A percentile compares a stretch with the other conserved stretches of the same genome.
Evolutionary conservation across 2,329 filamentous ascomycete genomes (phyloP).

Genomic region (Fusarium protoensiforme): DNA sequence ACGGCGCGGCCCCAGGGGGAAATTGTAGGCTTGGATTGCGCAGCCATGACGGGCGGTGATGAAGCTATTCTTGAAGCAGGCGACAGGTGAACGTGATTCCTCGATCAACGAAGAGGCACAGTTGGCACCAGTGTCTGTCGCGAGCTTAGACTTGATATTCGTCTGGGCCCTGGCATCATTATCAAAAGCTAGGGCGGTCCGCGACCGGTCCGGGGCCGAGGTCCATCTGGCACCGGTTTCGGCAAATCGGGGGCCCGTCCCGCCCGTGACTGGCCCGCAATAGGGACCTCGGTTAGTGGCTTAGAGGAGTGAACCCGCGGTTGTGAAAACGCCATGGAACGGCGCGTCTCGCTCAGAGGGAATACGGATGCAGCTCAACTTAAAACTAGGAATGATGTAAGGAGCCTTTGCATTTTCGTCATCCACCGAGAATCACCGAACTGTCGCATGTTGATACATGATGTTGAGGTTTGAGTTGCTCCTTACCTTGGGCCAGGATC

Average conservation of each 20-base stretch:
- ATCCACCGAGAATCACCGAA: background rate
- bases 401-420: background rate
- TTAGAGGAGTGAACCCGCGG: slow-evolving; percentile 12
- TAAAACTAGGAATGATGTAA: background rate
- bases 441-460: background rate
- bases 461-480: background rate
- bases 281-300: slow-evolving; percentile 43
- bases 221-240: slow-evolving; percentile 42
- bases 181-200: slow-evolving; percentile 35
- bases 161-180: slow-evolving; percentile 23
- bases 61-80: background rate
- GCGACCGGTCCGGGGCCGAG: slow-evolving; percentile 37
- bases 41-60: slow-evolving; percentile 56
- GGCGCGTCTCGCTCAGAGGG: background rate
- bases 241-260: slow-evolving; percentile 38
- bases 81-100: background rate
- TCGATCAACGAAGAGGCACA: slow-evolving; percentile 1
- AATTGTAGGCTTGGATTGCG: slow-evolving; percentile 74
- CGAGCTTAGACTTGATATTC: slow-evolving; percentile 13
- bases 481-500: background rate
- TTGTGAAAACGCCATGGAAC: background rate
- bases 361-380: background rate
- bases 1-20: slow-evolving; percentile 94
- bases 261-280: slow-evolving; percentile 37
- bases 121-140: slow-evolving; percentile 21